These are phyloP conservation scores for Diplocarpon mali DNA, from an alignment of 2,329 filamentous ascomycete species.

Conservation along the genomic window DNA sequence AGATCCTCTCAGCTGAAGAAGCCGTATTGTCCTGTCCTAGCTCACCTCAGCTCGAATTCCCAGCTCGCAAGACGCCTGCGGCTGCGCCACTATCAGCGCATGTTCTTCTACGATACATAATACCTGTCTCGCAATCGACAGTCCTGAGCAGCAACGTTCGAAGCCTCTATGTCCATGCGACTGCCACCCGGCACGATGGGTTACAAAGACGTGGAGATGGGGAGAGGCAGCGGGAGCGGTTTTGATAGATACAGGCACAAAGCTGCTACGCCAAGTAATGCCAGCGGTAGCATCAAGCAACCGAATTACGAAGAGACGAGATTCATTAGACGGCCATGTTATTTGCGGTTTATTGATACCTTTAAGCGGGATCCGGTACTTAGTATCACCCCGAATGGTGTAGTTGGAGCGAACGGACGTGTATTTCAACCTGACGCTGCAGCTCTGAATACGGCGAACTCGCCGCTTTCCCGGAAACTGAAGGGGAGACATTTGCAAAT, in stretches of 20 bases:
- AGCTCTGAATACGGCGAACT: constrained; percentile 53
- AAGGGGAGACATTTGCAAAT: constrained; percentile 87
- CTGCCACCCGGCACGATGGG: not conserved
- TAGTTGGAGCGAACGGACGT: constrained; percentile 20
- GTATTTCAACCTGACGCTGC: constrained; percentile 53
- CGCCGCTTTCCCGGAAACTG: constrained; percentile 63
- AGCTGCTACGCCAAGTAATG: constrained; percentile 11
- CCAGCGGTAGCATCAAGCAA: constrained; percentile 13
- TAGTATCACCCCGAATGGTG: constrained; percentile 35
- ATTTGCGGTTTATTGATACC: constrained; percentile 17
- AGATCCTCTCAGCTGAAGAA: not conserved
- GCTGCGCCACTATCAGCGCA: not conserved
- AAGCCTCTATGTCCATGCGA: not conserved
- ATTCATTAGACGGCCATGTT: constrained; percentile 9
- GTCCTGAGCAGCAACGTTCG: not conserved
- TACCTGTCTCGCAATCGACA: not conserved
- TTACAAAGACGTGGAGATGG: constrained; percentile 9
- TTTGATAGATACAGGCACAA: not conserved
- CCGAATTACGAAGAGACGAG: constrained; percentile 20
- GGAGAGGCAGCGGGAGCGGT: not conserved
- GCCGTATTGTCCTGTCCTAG: not conserved
- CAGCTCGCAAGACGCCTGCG: too few species aligned
- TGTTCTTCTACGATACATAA: not conserved
- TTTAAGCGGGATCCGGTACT: constrained; percentile 30
- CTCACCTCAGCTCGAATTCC: not conserved